phyloP scores from a whole-genome alignment of 257 asterid species.

The Hygrophila difformis region DNA sequence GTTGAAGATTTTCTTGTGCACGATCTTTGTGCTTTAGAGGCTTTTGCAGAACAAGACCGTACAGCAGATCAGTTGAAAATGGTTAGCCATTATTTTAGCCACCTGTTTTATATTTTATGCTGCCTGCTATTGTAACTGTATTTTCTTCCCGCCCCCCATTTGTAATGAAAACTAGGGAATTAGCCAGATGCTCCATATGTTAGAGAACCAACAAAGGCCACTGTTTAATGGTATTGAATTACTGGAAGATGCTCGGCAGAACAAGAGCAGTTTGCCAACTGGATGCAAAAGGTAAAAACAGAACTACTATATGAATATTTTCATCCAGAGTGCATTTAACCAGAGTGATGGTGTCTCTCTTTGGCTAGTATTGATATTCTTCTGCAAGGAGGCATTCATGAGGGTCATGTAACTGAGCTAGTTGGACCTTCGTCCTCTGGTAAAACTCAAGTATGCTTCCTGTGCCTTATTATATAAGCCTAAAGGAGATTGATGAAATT shows the following conservation, averaged over 20 bases:
- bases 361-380: conserved; percentile 58
- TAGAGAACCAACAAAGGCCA: conserved; percentile 42
- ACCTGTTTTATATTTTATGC: neutral
- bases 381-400: conserved; percentile 63
- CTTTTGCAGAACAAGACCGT: conserved; percentile 34
- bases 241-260: conserved; percentile 42
- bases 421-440: conserved; percentile 90
- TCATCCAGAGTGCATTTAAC: conserved; percentile 4
- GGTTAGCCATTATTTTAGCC: conserved; percentile 26
- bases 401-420: conserved; percentile 70
- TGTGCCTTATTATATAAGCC: conserved; percentile 5
- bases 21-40: conserved; percentile 44
- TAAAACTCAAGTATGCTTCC: conserved; percentile 71
- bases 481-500: conserved; percentile 1
- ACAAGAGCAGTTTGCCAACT: conserved; percentile 44
- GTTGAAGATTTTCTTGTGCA: conserved; percentile 72
- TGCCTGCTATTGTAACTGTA: neutral
- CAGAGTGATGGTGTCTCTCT: conserved; percentile 9
- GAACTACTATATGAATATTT: conserved; percentile 5
- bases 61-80: conserved; percentile 47
- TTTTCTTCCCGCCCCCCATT: neutral
- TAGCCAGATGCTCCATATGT: conserved; percentile 41
- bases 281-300: conserved; percentile 57
- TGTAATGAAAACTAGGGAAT: conserved; percentile 42
- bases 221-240: conserved; percentile 67